These are phyloP conservation scores for Chlamydomonas reinhardtii DNA, from an alignment of 163 green algal genomes.

Conservation along the genomic window DNA sequence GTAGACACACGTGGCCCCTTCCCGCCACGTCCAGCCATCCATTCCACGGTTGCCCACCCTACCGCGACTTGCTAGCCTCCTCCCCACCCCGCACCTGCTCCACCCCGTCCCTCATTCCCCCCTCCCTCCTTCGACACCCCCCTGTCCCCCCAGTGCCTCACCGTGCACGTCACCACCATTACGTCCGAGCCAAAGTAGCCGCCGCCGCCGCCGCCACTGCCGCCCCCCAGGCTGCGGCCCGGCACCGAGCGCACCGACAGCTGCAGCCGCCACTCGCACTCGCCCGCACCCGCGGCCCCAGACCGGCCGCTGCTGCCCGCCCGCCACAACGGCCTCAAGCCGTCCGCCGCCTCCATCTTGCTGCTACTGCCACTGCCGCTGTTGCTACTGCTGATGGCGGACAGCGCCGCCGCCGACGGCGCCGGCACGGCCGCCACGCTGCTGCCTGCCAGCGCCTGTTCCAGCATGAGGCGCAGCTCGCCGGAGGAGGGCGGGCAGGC, in stretches of 20 bases:
- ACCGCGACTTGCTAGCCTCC: too few species aligned
- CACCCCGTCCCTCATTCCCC: background rate
- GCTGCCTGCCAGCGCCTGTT: conserved; percentile 26
- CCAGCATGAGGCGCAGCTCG: conserved; percentile 35
- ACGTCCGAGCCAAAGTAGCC: conserved; percentile 35
- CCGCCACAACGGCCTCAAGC: background rate
- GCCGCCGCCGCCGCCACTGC: background rate
- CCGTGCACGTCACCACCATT: conserved; percentile 15
- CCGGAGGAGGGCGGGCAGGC: conserved; percentile 9
- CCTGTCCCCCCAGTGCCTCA: too few species aligned
- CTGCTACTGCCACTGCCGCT: background rate
- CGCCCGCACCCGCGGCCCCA: too few species aligned
- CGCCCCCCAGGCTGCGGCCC: background rate
- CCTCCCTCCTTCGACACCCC: too few species aligned
- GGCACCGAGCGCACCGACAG: conserved; percentile 8
- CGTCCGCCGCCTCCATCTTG: too few species aligned
- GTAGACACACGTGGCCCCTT: too few species aligned
- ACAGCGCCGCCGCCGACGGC: too few species aligned
- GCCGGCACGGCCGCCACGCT: background rate
- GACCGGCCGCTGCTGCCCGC: background rate
- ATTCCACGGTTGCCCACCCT: too few species aligned
- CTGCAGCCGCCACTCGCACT: conserved; percentile 1
- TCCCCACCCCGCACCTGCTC: background rate
- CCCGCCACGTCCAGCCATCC: too few species aligned
- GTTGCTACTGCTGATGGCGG: background rate